Percentiles rank a stretch among this genome's conserved stretches.
phyloP scores from a whole-genome alignment of 208 protist species.

The Tritrichomonas musculus region DNA sequence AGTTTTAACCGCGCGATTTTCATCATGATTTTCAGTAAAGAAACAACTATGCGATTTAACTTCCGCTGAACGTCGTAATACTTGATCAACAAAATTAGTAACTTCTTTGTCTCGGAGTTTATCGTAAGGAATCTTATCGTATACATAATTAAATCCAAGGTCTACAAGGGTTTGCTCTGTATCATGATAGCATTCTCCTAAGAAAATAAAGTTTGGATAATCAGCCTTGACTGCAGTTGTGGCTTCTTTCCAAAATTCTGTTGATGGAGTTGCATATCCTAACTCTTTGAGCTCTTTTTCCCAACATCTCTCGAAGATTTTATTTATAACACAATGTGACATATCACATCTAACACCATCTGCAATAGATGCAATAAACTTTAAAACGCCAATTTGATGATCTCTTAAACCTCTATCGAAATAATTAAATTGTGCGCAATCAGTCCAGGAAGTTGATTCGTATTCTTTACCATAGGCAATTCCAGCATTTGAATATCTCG shows the following conservation, averaged over 20 bases:
- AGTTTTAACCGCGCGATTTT: neutral
- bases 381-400: neutral
- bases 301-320: slow-evolving; percentile 30
- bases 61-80: too few species aligned
- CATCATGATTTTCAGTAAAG: slow-evolving; percentile 41
- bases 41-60: too few species aligned
- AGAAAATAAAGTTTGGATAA: slow-evolving; percentile 37
- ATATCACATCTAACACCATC: slow-evolving; percentile 45
- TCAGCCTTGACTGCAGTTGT: slow-evolving; percentile 28
- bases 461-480: neutral
- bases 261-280: neutral
- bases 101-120: too few species aligned
- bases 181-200: slow-evolving; percentile 39
- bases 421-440: neutral
- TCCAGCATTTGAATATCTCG: neutral
- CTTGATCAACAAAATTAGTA: too few species aligned
- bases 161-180: too few species aligned
- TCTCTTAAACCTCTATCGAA: neutral
- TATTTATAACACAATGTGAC: slow-evolving; percentile 40
- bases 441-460: neutral
- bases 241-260: slow-evolving; percentile 37
- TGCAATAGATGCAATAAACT: slow-evolving; percentile 4
- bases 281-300: neutral
- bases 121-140: too few species aligned
- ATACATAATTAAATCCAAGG: too few species aligned